Conservation (phyloP, 1,284 basidiomycete species). For the Cutaneotrichosporon mucoides region DNA sequence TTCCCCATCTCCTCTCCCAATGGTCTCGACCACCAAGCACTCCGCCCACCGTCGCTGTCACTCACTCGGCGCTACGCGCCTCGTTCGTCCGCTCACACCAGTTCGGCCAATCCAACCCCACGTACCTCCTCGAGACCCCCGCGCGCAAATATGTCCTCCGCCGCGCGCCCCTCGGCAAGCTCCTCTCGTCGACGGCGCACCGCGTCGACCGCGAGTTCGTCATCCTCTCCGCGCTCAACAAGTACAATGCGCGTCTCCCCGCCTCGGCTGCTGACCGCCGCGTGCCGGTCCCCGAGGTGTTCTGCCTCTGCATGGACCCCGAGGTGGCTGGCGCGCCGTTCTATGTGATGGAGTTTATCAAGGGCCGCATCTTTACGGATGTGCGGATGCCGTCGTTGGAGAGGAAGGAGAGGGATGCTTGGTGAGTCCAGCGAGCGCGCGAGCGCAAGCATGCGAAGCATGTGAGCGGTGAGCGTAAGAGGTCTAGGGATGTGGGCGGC, state of each 20-base stretch:
- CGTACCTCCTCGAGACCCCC: conserved; percentile 57
- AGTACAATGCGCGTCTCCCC: conserved; percentile 56
- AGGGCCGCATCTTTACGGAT: conserved; percentile 90
- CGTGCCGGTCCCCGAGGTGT: conserved; percentile 83
- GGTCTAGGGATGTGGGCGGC: too few relatives aligned
- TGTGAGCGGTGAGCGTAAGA: too few relatives aligned
- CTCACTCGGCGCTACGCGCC: too few relatives aligned
- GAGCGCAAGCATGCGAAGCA: too few relatives aligned
- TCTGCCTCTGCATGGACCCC: conserved; percentile 73
- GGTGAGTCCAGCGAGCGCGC: neutral
- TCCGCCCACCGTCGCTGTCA: too few relatives aligned
- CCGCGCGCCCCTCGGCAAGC: conserved; percentile 85
- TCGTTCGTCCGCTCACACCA: conserved; percentile 1
- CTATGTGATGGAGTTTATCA: conserved; percentile 92
- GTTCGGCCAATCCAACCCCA: conserved; percentile 75
- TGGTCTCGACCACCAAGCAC: too few relatives aligned
- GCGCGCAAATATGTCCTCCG: conserved; percentile 61
- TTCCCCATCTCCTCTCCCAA: too few relatives aligned
- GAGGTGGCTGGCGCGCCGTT: conserved; percentile 80
- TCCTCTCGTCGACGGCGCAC: conserved; percentile 84
- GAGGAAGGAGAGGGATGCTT: conserved; percentile 56
- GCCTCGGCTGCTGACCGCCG: conserved; percentile 25
- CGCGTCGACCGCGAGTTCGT: conserved; percentile 89
- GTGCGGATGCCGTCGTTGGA: conserved; percentile 66
- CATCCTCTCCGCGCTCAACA: conserved; percentile 70